Evolutionary conservation across 1,284 basidiomycete species (phyloP), one percentile per base, ranked within the genome.

Genomic region (Austroboletus olivaceoglutinosus): DNA sequence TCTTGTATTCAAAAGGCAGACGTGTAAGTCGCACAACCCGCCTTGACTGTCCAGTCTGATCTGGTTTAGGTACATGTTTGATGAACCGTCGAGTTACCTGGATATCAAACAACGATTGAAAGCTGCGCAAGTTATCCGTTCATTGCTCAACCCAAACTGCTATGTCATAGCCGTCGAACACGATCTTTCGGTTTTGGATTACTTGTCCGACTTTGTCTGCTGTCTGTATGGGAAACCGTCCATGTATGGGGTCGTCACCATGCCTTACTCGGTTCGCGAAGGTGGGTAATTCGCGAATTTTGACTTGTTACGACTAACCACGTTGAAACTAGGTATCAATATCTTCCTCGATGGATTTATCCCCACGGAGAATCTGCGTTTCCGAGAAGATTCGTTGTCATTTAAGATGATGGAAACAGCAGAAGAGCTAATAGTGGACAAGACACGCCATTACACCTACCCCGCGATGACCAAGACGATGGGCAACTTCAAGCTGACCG

Each of bases 341-440:
- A 97, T 97, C 63, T 98, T 98, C 82, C 77, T 98, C 52, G 95
- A 98, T 65, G 94, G 94, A 47, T 93, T 93, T 75, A 93, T 98
- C 60, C 95, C 95, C 7, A 97, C 95, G n/a, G 94, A 98, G 71
- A 98, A 98, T 73, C 70, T 98, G 63, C 91, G 95, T 53, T 98
- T 98, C 85, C 86, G 94, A 45, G 86, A 97, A 59, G 95, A 97
- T 63, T 91, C 90, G 1, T 77, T 98, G 18, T 86, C 90, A 5
- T 98, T 98, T 80, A 96, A 94, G 76, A 97, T 98, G 82, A 83
- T 90, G 47, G 95, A 98, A 70, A 94, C 84, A 4, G 92, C 89
- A 16, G 94, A 98, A 59, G 95, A 98, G 63, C 58, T 93, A 43
- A 65, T 89, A 50, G 72, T 86, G 44, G 89, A 92, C 70, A 91